Percentiles rank a stretch among this genome's conserved stretches.
These are phyloP conservation scores for Agarophyton chilense DNA, from an alignment of 23 red algal species.

Conservation along the genomic window DNA sequence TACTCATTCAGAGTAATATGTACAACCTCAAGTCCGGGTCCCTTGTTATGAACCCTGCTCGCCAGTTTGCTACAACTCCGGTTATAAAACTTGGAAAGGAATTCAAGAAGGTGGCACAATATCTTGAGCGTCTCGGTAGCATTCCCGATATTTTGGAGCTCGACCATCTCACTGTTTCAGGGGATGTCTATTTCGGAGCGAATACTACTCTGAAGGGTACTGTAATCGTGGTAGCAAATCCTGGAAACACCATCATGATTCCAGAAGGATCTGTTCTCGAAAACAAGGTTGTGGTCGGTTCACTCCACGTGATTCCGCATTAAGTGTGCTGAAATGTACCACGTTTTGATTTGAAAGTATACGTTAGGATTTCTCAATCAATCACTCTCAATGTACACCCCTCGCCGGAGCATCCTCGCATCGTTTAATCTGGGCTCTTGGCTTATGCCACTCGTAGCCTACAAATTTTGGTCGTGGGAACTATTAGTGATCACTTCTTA, in stretches of 20 bases:
- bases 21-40: constrained; percentile 91
- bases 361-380: background rate
- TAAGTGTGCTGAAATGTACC: background rate
- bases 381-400: background rate
- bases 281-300: constrained; percentile 94
- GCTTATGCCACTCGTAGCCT: background rate
- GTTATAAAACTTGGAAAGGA: constrained; percentile 94
- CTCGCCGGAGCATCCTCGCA: background rate
- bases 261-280: constrained; percentile 89
- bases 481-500: background rate
- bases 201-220: constrained; percentile 87
- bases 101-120: constrained; percentile 96
- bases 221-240: constrained; percentile 93
- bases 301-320: constrained; percentile 87
- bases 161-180: constrained; percentile 94
- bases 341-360: background rate
- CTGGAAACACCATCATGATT: constrained; percentile 89
- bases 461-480: background rate
- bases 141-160: constrained; percentile 98
- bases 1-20: constrained; percentile 96
- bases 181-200: constrained; percentile 89
- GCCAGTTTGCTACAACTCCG: constrained; percentile 83
- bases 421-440: background rate
- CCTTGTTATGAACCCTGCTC: constrained; percentile 90
- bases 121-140: constrained; percentile 85